Evolutionary conservation across 2,329 filamentous ascomycete species (phyloP), one percentile per base, ranked within the genome.

Genomic region (Pseudogymnoascus sp.): DNA sequence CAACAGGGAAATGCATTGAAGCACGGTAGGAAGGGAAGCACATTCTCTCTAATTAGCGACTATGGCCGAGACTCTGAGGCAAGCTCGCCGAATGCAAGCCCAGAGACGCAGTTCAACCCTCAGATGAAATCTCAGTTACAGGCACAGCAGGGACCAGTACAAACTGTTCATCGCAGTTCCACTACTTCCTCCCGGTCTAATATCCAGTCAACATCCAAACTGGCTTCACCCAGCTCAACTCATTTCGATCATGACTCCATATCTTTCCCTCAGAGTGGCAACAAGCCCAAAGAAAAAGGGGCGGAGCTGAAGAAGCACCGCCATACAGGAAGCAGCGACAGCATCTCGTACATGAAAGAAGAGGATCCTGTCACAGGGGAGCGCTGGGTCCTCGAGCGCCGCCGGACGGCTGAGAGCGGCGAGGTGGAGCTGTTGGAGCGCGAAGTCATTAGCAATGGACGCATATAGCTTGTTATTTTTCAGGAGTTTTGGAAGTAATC

Each of bases 341-440:
- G 85, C 64, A 84, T 91, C 35, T 86, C 86, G 5, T 91, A 91
- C 71, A 78, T 81, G 2, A 73, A 76, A n/a, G 80, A 83, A 64
- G 80, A 81, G 63, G 84, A 87, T 68, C 83, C 85, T 50, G 78
- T 82, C 2, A 79, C 79, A 7, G 81, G 80, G 1, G 81, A 82
- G 65, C 75, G 85, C 50, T 90, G 87, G 88, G 82, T 90, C 6
- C 75, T 90, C 66, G 88, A 91, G 72, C 75, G 87, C 36, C 78
- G 87, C 60, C 76, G 87, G 36, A 88, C 85, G 2, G 84, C 78
- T 0, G 86, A 89, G 67, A 80, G 77, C 62, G 87, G 86, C 0
- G 80, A 87, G 71, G 73, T 86, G 60, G 84, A 88, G 69, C 72
- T 89, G n/a, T 72, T 88, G 3, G 85, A 82, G 47, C 76, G 86